These are phyloP conservation scores for Cryptosporidium muris DNA, from an alignment of 169 alveolate species.

Conservation along the genomic window DNA sequence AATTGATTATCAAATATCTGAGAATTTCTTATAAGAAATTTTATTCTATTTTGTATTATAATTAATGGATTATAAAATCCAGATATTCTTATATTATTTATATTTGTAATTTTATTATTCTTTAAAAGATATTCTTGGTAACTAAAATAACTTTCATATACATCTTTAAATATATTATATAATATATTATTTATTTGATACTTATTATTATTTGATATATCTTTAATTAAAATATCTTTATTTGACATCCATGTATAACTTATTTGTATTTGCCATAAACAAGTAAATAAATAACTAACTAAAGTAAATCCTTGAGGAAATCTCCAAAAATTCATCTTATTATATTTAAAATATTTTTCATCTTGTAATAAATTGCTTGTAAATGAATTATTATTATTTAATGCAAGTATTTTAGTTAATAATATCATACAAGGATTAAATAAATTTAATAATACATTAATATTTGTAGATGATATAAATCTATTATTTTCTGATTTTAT, in stretches of 20 bases:
- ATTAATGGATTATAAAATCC: neutral
- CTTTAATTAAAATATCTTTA: neutral
- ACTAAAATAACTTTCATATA: neutral
- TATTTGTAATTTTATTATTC: neutral
- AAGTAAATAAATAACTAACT: neutral
- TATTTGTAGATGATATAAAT: neutral
- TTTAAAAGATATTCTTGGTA: neutral
- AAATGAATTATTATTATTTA: neutral
- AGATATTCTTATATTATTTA: neutral
- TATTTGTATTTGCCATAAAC: constrained; percentile 43
- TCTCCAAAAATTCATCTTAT: neutral
- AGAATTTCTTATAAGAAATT: neutral
- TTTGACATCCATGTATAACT: neutral
- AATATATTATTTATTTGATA: neutral
- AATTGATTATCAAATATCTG: too few relatives aligned
- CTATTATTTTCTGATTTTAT: neutral
- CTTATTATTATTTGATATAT: neutral
- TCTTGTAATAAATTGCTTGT: neutral
- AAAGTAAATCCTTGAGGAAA: constrained; percentile 34
- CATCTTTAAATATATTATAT: neutral
- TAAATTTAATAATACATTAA: constrained; percentile 1
- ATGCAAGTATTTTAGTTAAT: constrained; percentile 11
- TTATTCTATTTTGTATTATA: neutral
- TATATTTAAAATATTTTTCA: neutral
- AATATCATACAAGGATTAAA: constrained; percentile 20